phyloP scores from a whole-genome alignment of 768 basidiomycete genomes.

The Ramaria rubella region DNA sequence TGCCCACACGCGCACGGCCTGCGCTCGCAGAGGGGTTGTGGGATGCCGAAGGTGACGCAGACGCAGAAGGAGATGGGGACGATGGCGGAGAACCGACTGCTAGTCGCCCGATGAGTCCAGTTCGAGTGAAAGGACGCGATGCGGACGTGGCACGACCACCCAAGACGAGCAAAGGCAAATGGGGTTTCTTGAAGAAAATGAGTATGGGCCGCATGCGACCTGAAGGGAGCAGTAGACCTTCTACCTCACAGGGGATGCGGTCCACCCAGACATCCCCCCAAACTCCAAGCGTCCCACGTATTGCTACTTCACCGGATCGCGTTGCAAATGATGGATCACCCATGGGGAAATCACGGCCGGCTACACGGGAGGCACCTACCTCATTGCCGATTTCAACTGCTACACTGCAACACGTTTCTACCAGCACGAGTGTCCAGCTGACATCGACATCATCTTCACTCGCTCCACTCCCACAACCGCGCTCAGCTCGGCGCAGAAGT shows the following conservation, averaged over 20 bases:
- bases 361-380: constrained; percentile 1
- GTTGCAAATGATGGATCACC: constrained; percentile 23
- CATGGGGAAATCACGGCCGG: constrained; percentile 24
- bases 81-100: neutral
- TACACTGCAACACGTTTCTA: neutral
- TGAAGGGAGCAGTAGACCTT: constrained; percentile 43
- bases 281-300: constrained; percentile 42
- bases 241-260: constrained; percentile 20
- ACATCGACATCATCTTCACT: neutral
- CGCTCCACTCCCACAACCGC: constrained; percentile 15
- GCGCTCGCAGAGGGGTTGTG: constrained; percentile 41
- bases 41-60: constrained; percentile 36
- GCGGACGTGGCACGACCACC: neutral
- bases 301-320: constrained; percentile 32
- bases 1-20: constrained; percentile 25
- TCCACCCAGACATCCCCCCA: constrained; percentile 22
- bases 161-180: constrained; percentile 46
- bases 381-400: neutral
- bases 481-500: constrained; percentile 69
- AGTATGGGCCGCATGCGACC: constrained; percentile 87
- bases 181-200: constrained; percentile 98
- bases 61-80: constrained; percentile 15
- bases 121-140: neutral
- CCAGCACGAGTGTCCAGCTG: neutral
- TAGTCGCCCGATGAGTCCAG: neutral